Percentiles rank a stretch among this genome's conserved stretches.
Evolutionary conservation across 441 rosid species (phyloP).

Genomic region (Populus hybrid): DNA sequence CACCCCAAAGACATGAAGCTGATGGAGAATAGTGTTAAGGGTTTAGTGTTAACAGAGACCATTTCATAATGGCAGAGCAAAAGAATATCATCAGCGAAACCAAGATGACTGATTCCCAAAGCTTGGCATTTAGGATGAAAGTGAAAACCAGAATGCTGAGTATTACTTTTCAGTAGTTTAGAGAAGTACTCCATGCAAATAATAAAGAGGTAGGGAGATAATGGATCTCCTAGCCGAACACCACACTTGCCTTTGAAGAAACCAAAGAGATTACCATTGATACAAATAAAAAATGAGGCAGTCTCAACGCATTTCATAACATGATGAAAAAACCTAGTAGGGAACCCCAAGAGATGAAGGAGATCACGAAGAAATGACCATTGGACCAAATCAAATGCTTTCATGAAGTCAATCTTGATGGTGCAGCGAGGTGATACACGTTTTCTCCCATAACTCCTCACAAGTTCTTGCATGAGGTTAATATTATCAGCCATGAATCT

Average conservation of each 20-base stretch:
- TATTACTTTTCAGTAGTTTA: too few species aligned
- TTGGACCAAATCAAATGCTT: neutral
- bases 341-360: neutral
- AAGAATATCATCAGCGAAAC: too few species aligned
- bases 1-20: too few species aligned
- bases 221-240: neutral
- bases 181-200: neutral
- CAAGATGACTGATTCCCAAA: too few species aligned
- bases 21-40: too few species aligned
- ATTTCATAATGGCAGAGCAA: too few species aligned
- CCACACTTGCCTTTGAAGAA: neutral
- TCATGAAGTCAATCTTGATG: neutral
- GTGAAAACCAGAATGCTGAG: too few species aligned
- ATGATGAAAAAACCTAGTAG: rapidly evolving
- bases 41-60: too few species aligned
- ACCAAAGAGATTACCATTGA: neutral
- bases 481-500: neutral
- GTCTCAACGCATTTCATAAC: neutral
- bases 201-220: neutral
- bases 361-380: neutral
- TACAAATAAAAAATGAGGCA: rapidly evolving
- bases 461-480: neutral
- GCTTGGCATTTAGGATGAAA: too few species aligned
- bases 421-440: neutral
- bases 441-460: neutral